Evolutionary conservation across 108 stramenopile genomes (phyloP), one percentile per base, ranked within the genome.

Genomic region (Chaetoceros muelleri): DNA sequence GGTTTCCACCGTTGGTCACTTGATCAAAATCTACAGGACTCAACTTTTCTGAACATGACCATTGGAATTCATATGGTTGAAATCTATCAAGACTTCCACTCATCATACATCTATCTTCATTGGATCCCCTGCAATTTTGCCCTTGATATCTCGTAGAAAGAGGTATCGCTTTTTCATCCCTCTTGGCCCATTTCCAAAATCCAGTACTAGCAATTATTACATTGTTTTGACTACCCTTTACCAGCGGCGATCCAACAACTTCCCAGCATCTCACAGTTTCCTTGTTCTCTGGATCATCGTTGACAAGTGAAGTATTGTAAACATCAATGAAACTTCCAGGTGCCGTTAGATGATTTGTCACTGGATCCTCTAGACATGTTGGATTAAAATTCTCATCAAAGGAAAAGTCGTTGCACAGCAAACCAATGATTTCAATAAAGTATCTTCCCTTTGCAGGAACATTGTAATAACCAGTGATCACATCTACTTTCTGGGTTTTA

Each of bases 391-490:
- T 25, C 7, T 3, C 55, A 3, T 64, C 46, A 18, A 22, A 57
- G 1, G 46, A 2, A n/a, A 64, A 45, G 27, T 50, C 55, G 24
- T 64, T 56, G 47, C 63, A 64, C 10, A 64, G 24, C 5, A 64
- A 18, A 24, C 55, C 63, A 34, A 64, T 57, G 19, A 64, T 64
- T 29, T 64, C 63, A 21, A 64, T 10, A 57, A 48, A 64, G 24
- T 64, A 64, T 3, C 2, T 5, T 3, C 63, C 63, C 16, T 13
- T 13, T 2, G 28, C 3, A 8, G 55, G 63, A 19, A 57, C 63
- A 16, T 30, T 13, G 46, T 64, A 57, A 17, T 57, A 49, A 40
- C 34, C 34, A 40, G 13, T 40, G 5, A 40, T 40, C 13, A 10
- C 13, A 40, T 40, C 13, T 5, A 13, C 13, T 40, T 5, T 40